Evolutionary conservation across 495 filamentous ascomycete species (phyloP), one percentile per base, ranked within the genome.

Genomic region (Amphirosellinia nigrospora): DNA sequence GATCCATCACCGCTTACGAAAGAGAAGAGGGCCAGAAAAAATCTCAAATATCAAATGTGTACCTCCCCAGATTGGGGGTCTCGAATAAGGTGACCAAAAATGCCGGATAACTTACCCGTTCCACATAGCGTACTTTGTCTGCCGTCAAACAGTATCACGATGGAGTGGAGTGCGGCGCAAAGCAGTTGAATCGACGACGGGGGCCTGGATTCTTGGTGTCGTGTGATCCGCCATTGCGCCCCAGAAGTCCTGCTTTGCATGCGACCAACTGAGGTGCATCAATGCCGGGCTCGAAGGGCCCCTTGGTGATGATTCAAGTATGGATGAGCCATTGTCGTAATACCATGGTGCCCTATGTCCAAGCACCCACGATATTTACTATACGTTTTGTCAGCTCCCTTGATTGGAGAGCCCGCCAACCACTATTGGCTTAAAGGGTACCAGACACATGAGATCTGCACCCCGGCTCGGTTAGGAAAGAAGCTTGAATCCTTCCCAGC

Each of bases 401-500:
- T 26, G 28, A 53, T 26, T 32, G 62, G 15, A 38, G 62, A 26
- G 26, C 43, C 50, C 26, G 26, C 13, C 48, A 52, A 28, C 50
- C 50, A 13, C 50, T 30, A 6, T 53, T 53, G 26, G 26, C 15
- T 32, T 3, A 34, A 66, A 58, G 48, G 50, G 34, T 55, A 66
- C 64, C 10, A 21, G 36, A 45, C 28, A 56, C 34, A 32, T 41
- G 23, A 32, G 53, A 69, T 58, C 70, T 75, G 71, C 71, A 72
- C 73, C 73, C 71, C 69, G 64, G 69, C 45, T 66, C 65, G 21
- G 68, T 69, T 56, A 63, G 55, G 66, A 76, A 74, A 76, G 66
- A 76, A 78, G 72, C 74, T 76, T 78, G 72, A 73, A 76, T 78
- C 73, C 73, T 75, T 64, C 62, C 70, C 70, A 63, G 53, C 43